phyloP scores from a whole-genome alignment of 768 basidiomycete species.

The Phallus indusiatus region DNA sequence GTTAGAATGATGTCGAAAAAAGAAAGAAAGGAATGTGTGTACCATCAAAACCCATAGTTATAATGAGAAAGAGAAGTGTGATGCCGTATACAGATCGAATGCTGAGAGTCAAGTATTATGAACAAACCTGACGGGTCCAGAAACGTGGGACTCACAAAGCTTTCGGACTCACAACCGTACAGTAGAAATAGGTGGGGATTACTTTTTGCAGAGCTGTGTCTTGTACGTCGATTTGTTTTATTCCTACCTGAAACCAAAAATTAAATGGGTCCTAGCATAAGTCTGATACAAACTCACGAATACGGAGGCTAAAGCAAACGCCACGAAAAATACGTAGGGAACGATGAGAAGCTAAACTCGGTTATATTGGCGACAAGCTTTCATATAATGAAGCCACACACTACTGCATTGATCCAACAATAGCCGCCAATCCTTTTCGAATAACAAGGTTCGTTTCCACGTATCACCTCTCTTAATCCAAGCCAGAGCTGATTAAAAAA shows the following conservation, averaged over 20 bases:
- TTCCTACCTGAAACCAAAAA: background rate
- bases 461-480: background rate
- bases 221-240: background rate
- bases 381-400: background rate
- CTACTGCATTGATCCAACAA: background rate
- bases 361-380: background rate
- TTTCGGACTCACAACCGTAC: background rate
- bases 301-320: slow-evolving; percentile 1
- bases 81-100: slow-evolving; percentile 1
- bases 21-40: background rate
- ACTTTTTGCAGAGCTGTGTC: background rate
- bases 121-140: background rate
- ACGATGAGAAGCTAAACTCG: slow-evolving; percentile 2
- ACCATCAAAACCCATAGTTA: slow-evolving; percentile 6
- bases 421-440: background rate
- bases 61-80: background rate
- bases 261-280: background rate
- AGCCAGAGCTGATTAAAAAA: slow-evolving; percentile 2
- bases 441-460: background rate
- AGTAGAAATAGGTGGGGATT: slow-evolving; percentile 6
- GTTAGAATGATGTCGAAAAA: background rate
- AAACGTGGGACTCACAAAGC: background rate
- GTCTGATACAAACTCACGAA: background rate
- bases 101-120: background rate
- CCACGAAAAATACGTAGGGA: slow-evolving; percentile 1